Evolutionary conservation across 805 yeast genomes (phyloP).

Genomic region (Saccharomyces eubayanus): DNA sequence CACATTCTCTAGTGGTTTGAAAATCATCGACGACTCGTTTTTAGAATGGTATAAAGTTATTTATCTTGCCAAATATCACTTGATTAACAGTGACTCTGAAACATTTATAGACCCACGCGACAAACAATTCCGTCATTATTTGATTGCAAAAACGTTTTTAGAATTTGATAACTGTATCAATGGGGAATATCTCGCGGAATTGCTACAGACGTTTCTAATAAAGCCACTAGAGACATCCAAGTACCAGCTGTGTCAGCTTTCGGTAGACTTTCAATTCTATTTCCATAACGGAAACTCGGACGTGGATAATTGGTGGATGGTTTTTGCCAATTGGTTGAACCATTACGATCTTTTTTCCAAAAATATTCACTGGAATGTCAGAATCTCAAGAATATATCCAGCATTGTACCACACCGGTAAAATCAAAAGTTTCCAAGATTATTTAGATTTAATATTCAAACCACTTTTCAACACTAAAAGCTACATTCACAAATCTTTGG

Average conservation of each 20-base stretch:
- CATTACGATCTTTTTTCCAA: slow-evolving; percentile 33
- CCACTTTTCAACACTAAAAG: slow-evolving; percentile 28
- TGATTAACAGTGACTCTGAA: slow-evolving; percentile 10
- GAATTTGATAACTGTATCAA: slow-evolving; percentile 32
- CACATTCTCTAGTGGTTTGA: slow-evolving; percentile 13
- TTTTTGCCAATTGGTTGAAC: slow-evolving; percentile 31
- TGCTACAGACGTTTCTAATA: slow-evolving; percentile 28
- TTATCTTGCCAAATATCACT: slow-evolving; percentile 22
- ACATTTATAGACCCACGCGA: slow-evolving; percentile 12
- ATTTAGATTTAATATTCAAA: slow-evolving; percentile 26
- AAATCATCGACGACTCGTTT: slow-evolving; percentile 27
- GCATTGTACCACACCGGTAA: slow-evolving; percentile 14
- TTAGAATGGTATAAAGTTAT: slow-evolving; percentile 19
- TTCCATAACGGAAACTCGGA: slow-evolving; percentile 3
- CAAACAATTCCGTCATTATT: slow-evolving; percentile 21
- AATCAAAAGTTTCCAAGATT: slow-evolving; percentile 29
- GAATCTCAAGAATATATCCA: slow-evolving; percentile 29
- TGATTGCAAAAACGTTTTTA: slow-evolving; percentile 31
- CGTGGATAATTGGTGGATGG: slow-evolving; percentile 27
- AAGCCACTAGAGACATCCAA: slow-evolving; percentile 32
- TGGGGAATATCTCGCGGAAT: slow-evolving; percentile 34
- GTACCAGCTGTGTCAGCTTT: slow-evolving; percentile 33
- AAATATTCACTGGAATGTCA: slow-evolving; percentile 34
- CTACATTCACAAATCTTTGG: slow-evolving; percentile 27
- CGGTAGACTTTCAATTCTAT: slow-evolving; percentile 28